Percentiles rank a stretch among this genome's conserved stretches.
These are phyloP conservation scores for Alternaria viburni DNA, from an alignment of 2,329 filamentous ascomycete species.

Conservation along the genomic window DNA sequence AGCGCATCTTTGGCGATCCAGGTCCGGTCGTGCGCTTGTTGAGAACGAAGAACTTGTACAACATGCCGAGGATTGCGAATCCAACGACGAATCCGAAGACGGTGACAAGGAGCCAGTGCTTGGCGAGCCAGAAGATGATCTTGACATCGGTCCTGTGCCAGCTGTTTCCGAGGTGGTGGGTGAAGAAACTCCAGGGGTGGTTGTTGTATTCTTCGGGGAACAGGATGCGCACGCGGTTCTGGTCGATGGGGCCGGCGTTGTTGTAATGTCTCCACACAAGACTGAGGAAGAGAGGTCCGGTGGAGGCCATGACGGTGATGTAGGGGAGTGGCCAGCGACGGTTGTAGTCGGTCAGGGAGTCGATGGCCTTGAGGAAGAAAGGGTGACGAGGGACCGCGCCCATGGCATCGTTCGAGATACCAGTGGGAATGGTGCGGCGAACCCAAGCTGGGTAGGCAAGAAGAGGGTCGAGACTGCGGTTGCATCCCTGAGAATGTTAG, in stretches of 20 bases:
- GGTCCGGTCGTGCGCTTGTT: conserved; percentile 32
- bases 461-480: conserved; percentile 70
- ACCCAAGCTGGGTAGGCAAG: conserved; percentile 73
- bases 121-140: conserved; percentile 69
- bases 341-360: conserved; percentile 70
- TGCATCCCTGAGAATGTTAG: conserved; percentile 63
- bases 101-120: conserved; percentile 63
- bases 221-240: conserved; percentile 68
- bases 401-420: conserved; percentile 84
- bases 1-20: conserved; percentile 21
- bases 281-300: conserved; percentile 77
- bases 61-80: conserved; percentile 56
- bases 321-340: conserved; percentile 73
- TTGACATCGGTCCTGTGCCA: conserved; percentile 70
- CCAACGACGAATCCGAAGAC: conserved; percentile 60
- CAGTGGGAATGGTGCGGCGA: conserved; percentile 74
- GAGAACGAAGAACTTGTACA: conserved; percentile 60
- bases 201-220: conserved; percentile 75
- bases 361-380: conserved; percentile 74
- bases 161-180: conserved; percentile 67
- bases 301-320: conserved; percentile 80
- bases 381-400: conserved; percentile 74
- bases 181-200: conserved; percentile 75
- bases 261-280: conserved; percentile 79
- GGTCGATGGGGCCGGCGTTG: conserved; percentile 54